phyloP scores from a whole-genome alignment of 1,284 basidiomycete species.

The Mycena sp. region DNA sequence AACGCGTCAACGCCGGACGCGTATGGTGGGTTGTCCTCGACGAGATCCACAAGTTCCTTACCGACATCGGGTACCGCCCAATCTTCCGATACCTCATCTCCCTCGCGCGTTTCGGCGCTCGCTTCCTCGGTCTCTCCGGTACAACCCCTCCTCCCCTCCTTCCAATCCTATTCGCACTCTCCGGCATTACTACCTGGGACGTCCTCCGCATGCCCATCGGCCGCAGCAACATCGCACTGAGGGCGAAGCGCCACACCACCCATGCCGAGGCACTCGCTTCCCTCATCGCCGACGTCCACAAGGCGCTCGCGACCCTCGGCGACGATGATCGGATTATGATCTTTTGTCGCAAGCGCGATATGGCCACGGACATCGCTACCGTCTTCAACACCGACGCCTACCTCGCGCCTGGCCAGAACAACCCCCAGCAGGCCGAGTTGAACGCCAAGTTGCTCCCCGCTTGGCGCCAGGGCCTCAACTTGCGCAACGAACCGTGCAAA shows the following conservation, averaged over 20 bases:
- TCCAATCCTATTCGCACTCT: not conserved
- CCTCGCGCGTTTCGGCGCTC: constrained; percentile 2
- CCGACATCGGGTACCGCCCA: constrained; percentile 10
- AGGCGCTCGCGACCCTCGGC: not conserved
- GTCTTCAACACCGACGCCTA: constrained; percentile 1
- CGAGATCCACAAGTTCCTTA: constrained; percentile 7
- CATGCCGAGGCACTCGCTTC: not conserved
- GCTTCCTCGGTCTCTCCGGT: constrained; percentile 1
- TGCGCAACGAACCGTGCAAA: no score
- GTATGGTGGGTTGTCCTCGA: constrained; percentile 17
- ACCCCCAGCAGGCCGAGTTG: not conserved
- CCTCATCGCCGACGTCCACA: not conserved
- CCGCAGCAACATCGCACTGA: constrained; percentile 2
- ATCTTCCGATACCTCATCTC: not conserved
- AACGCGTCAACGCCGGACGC: not conserved
- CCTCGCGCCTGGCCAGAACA: not conserved
- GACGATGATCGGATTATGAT: constrained; percentile 8
- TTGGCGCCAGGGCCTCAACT: not conserved
- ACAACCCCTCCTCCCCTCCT: constrained; percentile 5
- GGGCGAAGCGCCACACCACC: not conserved
- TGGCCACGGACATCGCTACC: not conserved
- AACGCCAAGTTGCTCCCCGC: not conserved
- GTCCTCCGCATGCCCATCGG: constrained; percentile 14
- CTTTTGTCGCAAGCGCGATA: not conserved
- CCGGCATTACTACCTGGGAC: constrained; percentile 4